A percentile compares a stretch with the other conserved stretches of the same genome.
phyloP scores from a whole-genome alignment of 2,329 filamentous ascomycete genomes.

The Monascus ruber region DNA sequence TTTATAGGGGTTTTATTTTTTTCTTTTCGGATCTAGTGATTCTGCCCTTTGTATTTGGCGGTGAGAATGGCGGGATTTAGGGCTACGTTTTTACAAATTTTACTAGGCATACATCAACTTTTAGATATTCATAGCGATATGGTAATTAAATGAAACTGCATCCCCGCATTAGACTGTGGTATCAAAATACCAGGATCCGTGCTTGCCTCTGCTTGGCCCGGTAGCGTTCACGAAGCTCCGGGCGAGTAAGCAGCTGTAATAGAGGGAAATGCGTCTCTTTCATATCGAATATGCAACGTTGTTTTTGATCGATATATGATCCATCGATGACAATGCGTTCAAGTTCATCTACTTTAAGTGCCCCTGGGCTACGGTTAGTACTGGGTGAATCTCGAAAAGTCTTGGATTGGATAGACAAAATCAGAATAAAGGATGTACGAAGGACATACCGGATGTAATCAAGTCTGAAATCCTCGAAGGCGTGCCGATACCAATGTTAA shows the following conservation, averaged over 20 bases:
- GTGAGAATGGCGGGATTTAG: no score
- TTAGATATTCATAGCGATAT: no score
- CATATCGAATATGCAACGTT: constrained; percentile 89
- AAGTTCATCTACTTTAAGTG: constrained; percentile 58
- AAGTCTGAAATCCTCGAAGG: constrained; percentile 72
- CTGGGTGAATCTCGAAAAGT: no score
- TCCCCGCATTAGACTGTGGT: not conserved
- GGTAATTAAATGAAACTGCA: no score
- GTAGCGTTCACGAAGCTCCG: constrained; percentile 62
- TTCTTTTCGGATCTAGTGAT: no score
- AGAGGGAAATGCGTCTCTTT: constrained; percentile 79
- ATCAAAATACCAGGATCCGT: constrained; percentile 39
- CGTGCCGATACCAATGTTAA: constrained; percentile 83
- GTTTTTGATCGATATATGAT: constrained; percentile 89
- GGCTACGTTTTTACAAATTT: no score
- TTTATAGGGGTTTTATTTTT: no score
- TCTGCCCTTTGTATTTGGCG: no score
- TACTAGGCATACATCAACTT: no score
- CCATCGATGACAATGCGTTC: constrained; percentile 79
- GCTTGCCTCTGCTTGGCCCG: constrained; percentile 43
- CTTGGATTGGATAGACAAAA: not conserved
- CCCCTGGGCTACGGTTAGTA: constrained; percentile 35
- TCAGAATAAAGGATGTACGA: not conserved
- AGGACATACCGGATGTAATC: constrained; percentile 60
- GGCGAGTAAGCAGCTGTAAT: constrained; percentile 58